Evolutionary conservation across 164 flowering plant species (phyloP).

Genomic region (Malania oleifera): DNA sequence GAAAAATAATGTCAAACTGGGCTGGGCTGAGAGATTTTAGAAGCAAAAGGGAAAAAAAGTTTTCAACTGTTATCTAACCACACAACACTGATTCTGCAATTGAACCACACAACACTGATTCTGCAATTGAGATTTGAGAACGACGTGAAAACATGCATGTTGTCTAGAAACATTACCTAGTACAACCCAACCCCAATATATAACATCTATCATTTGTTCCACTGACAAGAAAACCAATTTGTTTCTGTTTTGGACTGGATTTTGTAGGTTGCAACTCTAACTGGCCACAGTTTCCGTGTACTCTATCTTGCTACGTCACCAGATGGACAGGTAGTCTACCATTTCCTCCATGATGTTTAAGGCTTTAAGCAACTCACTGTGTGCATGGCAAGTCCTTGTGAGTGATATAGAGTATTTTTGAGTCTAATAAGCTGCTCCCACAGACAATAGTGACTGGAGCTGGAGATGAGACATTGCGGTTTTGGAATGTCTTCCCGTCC

Average conservation of each 20-base stretch:
- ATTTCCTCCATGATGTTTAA: neutral
- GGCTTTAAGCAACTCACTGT: neutral
- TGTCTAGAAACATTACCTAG: too few relatives aligned
- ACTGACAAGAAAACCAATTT: neutral
- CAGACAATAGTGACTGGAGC: constrained; percentile 99
- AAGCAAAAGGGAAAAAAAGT: too few relatives aligned
- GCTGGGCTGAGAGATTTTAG: too few relatives aligned
- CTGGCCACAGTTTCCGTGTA: constrained; percentile 88
- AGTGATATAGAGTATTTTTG: too few relatives aligned
- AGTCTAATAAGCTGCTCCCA: constrained; percentile 9
- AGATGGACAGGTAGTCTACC: constrained; percentile 78
- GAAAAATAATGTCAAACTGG: too few relatives aligned
- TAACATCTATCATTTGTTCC: too few relatives aligned
- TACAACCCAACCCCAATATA: too few relatives aligned
- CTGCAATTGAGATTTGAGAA: too few relatives aligned
- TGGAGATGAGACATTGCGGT: constrained; percentile 93
- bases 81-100: too few relatives aligned
- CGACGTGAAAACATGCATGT: too few relatives aligned
- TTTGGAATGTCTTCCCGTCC: constrained; percentile 97
- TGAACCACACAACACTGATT: too few relatives aligned
- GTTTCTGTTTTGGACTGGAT: neutral
- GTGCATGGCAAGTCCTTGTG: neutral
- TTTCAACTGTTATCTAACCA: too few relatives aligned
- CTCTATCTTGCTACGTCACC: constrained; percentile 95
- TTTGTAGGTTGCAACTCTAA: constrained; percentile 85